These are phyloP conservation scores for Wallacemonas sp. DNA, from an alignment of 208 protist species.

Conservation along the genomic window DNA sequence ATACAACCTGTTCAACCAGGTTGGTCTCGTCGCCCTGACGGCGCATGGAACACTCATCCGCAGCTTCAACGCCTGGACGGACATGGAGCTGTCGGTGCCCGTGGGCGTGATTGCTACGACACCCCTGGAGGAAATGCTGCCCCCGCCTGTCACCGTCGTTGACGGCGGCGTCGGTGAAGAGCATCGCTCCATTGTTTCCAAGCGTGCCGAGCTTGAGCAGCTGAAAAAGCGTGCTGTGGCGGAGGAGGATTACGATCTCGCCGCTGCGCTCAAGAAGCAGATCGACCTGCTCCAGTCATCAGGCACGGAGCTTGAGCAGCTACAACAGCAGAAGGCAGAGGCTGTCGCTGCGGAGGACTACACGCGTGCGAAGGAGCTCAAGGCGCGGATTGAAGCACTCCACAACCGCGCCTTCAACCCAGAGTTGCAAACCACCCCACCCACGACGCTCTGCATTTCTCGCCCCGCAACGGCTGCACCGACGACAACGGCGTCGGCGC, in stretches of 20 bases:
- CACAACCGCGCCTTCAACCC: slow-evolving; percentile 21
- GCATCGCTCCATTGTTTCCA: slow-evolving; percentile 5
- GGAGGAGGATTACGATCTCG: slow-evolving; percentile 90
- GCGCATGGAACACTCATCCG: slow-evolving; percentile 63
- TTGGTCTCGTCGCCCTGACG: slow-evolving; percentile 80
- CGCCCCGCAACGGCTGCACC: slow-evolving; percentile 2
- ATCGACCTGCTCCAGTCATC: slow-evolving; percentile 45
- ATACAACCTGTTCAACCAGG: slow-evolving; percentile 89
- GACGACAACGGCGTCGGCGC: slow-evolving; percentile 4
- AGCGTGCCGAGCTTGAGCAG: slow-evolving; percentile 36
- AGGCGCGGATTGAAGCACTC: slow-evolving; percentile 70
- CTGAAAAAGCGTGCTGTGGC: slow-evolving; percentile 77
- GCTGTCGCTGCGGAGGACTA: slow-evolving; percentile 84
- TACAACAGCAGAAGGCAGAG: slow-evolving; percentile 71
- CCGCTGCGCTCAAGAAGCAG: slow-evolving; percentile 64
- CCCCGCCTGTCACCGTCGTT: slow-evolving; percentile 20
- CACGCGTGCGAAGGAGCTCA: slow-evolving; percentile 74
- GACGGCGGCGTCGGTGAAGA: slow-evolving; percentile 6
- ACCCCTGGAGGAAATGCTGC: slow-evolving; percentile 85
- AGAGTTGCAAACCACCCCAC: neutral
- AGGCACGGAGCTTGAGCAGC: slow-evolving; percentile 42
- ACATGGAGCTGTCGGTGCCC: slow-evolving; percentile 26
- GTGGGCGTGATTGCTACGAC: slow-evolving; percentile 56
- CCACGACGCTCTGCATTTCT: slow-evolving; percentile 1
- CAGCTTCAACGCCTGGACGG: slow-evolving; percentile 35